Percentiles rank a stretch among this genome's conserved stretches.
Conservation (phyloP, 495 filamentous ascomycete species). For the Chlorociboria aeruginascens region DNA sequence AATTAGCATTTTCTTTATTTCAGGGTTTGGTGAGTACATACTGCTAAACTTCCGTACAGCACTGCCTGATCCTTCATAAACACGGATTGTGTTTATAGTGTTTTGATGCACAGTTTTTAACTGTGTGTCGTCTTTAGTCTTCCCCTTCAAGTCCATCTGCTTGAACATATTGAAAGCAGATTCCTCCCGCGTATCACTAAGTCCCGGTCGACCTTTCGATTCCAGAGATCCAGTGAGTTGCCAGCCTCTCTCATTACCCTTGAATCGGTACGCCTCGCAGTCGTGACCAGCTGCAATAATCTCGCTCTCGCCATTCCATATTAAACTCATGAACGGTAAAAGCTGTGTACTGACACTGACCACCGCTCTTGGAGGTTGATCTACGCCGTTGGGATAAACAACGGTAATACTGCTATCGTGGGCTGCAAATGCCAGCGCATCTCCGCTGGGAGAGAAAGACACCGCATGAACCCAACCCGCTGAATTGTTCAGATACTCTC, state of each 20-base stretch:
- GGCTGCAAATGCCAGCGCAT: slow-evolving; percentile 80
- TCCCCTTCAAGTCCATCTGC: slow-evolving; percentile 96
- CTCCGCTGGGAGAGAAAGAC: slow-evolving; percentile 80
- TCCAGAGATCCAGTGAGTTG: slow-evolving; percentile 76
- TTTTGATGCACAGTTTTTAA: slow-evolving; percentile 96
- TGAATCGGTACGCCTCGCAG: slow-evolving; percentile 86
- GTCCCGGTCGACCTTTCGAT: slow-evolving; percentile 53
- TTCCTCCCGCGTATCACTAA: slow-evolving; percentile 37
- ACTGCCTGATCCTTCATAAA: slow-evolving; percentile 54
- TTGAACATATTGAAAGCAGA: slow-evolving; percentile 97
- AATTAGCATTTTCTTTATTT: slow-evolving; percentile 24
- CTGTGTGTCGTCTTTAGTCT: slow-evolving; percentile 77
- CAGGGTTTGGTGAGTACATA: slow-evolving; percentile 36
- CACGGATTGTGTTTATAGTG: slow-evolving; percentile 73
- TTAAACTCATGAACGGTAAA: slow-evolving; percentile 78
- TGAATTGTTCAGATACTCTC: slow-evolving; percentile 88
- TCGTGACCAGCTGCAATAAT: slow-evolving; percentile 95
- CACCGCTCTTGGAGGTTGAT: slow-evolving; percentile 80
- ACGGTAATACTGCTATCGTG: slow-evolving; percentile 95
- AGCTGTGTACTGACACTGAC: slow-evolving; percentile 81
- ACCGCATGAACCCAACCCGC: slow-evolving; percentile 93
- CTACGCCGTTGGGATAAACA: slow-evolving; percentile 86
- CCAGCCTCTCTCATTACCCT: slow-evolving; percentile 77
- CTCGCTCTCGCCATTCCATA: slow-evolving; percentile 87
- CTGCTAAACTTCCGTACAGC: slow-evolving; percentile 73